Conservation (phyloP, 2,329 filamentous ascomycete species). For the Cladosporium cucumerinum region DNA sequence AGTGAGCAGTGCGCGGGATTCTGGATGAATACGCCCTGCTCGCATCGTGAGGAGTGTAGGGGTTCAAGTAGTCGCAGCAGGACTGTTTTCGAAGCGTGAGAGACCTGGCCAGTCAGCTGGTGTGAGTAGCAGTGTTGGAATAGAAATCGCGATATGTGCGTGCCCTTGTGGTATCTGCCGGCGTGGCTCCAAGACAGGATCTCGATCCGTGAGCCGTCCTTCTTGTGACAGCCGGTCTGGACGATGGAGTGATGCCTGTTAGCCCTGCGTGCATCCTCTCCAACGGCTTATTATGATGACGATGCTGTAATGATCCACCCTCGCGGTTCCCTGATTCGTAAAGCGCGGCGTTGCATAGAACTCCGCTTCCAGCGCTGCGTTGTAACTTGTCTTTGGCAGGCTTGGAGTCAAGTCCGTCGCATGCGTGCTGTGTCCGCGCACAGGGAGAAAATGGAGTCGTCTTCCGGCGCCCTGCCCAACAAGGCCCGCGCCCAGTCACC, state of each 20-base stretch:
- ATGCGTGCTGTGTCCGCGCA: neutral
- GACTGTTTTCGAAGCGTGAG: neutral
- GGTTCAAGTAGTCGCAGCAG: neutral
- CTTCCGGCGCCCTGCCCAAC: neutral
- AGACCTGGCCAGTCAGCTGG: neutral
- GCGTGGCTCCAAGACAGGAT: neutral
- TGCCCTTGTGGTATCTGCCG: neutral
- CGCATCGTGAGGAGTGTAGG: neutral
- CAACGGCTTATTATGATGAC: neutral
- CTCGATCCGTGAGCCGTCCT: neutral
- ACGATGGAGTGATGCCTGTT: neutral
- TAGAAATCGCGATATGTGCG: neutral
- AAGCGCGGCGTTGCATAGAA: neutral
- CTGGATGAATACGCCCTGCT: neutral
- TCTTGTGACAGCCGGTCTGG: neutral
- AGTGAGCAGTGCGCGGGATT: neutral
- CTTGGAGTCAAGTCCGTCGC: conserved; percentile 9
- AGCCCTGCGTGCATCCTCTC: neutral
- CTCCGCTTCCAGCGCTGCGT: conserved; percentile 4
- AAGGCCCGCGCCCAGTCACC: conserved; percentile 4
- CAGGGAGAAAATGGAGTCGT: conserved; percentile 1
- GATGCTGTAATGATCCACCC: neutral
- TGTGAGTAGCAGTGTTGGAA: neutral
- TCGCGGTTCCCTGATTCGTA: conserved; percentile 1
- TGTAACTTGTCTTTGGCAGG: conserved; percentile 5